phyloP scores from a whole-genome alignment of 768 basidiomycete genomes.

The Termitomyces sp. region DNA sequence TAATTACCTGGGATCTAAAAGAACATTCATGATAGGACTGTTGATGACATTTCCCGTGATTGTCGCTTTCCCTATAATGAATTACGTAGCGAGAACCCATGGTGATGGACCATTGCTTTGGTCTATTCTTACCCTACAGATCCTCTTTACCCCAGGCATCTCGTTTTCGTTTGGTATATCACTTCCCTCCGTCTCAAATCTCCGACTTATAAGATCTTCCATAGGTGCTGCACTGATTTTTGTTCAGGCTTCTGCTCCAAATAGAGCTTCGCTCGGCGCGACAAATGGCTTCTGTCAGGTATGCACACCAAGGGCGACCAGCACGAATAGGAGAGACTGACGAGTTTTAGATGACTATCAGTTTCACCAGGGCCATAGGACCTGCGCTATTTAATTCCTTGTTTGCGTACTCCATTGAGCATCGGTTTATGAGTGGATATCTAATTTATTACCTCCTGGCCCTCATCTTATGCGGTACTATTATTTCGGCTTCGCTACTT shows the following conservation, averaged over 20 bases:
- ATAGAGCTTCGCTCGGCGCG: constrained; percentile 59
- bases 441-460: constrained; percentile 43
- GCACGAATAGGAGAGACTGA: not conserved
- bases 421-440: constrained; percentile 42
- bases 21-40: constrained; percentile 49
- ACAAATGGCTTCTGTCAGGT: constrained; percentile 14
- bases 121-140: constrained; percentile 42
- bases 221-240: constrained; percentile 68
- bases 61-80: constrained; percentile 56
- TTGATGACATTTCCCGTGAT: constrained; percentile 45
- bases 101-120: constrained; percentile 46
- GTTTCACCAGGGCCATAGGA: constrained; percentile 39
- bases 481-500: constrained; percentile 23
- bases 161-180: constrained; percentile 28
- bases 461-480: constrained; percentile 18
- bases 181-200: not conserved
- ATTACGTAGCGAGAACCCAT: constrained; percentile 41
- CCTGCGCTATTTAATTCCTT: constrained; percentile 56
- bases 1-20: constrained; percentile 56
- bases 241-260: constrained; percentile 60
- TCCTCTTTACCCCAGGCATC: constrained; percentile 42
- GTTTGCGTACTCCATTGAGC: constrained; percentile 55
- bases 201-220: not conserved
- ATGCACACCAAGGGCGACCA: not conserved
- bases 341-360: constrained; percentile 28